Evolutionary conservation across 805 yeast species (phyloP).

Genomic region (Candida koratica): DNA sequence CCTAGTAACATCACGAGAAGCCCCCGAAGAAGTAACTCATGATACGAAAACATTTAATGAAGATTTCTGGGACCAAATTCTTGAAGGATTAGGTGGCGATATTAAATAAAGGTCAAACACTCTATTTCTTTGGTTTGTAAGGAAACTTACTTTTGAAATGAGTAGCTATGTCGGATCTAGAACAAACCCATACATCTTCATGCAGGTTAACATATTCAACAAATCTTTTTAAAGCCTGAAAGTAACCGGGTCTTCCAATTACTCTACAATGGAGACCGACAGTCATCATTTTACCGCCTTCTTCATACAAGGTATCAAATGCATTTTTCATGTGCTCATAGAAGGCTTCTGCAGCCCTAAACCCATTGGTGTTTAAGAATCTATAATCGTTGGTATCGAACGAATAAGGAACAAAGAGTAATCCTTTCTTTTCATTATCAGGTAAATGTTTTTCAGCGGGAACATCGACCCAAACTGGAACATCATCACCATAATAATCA

Average conservation of each 20-base stretch:
- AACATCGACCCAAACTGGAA: conserved; percentile 16
- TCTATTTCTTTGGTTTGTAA: conserved; percentile 11
- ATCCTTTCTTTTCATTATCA: conserved; percentile 20
- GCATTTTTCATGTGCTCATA: conserved; percentile 30
- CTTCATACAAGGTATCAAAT: conserved; percentile 24
- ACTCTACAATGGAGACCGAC: conserved; percentile 17
- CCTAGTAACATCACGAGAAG: conserved; percentile 1
- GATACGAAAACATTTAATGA: conserved; percentile 6
- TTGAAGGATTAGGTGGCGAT: conserved; percentile 1
- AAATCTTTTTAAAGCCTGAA: conserved; percentile 14
- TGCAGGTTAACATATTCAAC: conserved; percentile 15
- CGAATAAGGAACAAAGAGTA: conserved; percentile 22
- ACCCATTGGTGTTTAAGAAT: conserved; percentile 20
- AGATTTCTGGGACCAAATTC: conserved; percentile 16
- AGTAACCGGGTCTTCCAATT: conserved; percentile 16
- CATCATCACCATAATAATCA: conserved; percentile 18
- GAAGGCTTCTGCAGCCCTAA: conserved; percentile 21
- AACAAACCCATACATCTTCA: conserved; percentile 16
- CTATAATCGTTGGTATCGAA: conserved; percentile 24
- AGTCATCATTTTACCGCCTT: conserved; percentile 18
- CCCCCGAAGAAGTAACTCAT: conserved; percentile 1
- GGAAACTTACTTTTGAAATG: conserved; percentile 13
- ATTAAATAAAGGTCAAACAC: background rate
- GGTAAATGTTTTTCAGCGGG: conserved; percentile 16
- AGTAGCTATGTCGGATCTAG: conserved; percentile 15